Percentiles rank a stretch among this genome's conserved stretches.
Evolutionary conservation across 2,329 filamentous ascomycete genomes (phyloP).

Genomic region (Zasmidium angulare): DNA sequence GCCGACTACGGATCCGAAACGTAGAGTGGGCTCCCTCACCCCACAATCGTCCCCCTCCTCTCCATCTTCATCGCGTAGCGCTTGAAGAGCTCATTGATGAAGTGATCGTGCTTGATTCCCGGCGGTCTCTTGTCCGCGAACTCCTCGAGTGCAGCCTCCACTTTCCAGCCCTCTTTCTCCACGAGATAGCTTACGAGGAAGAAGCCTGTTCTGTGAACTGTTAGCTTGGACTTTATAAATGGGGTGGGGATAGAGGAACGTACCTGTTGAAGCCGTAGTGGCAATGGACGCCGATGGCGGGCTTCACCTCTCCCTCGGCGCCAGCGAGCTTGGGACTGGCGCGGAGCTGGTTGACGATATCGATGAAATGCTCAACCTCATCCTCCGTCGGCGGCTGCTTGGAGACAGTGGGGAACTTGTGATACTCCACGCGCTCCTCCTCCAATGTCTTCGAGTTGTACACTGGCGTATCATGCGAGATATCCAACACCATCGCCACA

Average conservation of each 20-base stretch:
- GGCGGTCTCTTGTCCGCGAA: slow-evolving; percentile 73
- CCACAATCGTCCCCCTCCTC: slow-evolving; percentile 19
- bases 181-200: slow-evolving; percentile 90
- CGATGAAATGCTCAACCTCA: slow-evolving; percentile 61
- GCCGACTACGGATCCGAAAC: no score
- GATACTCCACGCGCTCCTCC: slow-evolving; percentile 49
- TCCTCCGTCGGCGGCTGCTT: slow-evolving; percentile 76
- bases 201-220: slow-evolving; percentile 69
- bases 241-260: background rate
- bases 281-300: slow-evolving; percentile 77
- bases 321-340: slow-evolving; percentile 35
- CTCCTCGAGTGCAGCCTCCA: slow-evolving; percentile 75
- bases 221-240: slow-evolving; percentile 40
- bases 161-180: slow-evolving; percentile 68
- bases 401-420: slow-evolving; percentile 88
- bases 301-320: slow-evolving; percentile 38
- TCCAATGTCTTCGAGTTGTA: slow-evolving; percentile 68
- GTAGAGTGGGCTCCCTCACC: background rate
- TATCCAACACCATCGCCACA: slow-evolving; percentile 67
- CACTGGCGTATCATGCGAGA: slow-evolving; percentile 85
- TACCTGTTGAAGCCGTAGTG: slow-evolving; percentile 84
- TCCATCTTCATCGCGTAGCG: slow-evolving; percentile 59
- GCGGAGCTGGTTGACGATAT: slow-evolving; percentile 53
- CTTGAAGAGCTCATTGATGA: slow-evolving; percentile 79
- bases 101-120: slow-evolving; percentile 87